Conservation (phyloP, 2,329 filamentous ascomycete genomes). For the Teratosphaeria nubilosa region DNA sequence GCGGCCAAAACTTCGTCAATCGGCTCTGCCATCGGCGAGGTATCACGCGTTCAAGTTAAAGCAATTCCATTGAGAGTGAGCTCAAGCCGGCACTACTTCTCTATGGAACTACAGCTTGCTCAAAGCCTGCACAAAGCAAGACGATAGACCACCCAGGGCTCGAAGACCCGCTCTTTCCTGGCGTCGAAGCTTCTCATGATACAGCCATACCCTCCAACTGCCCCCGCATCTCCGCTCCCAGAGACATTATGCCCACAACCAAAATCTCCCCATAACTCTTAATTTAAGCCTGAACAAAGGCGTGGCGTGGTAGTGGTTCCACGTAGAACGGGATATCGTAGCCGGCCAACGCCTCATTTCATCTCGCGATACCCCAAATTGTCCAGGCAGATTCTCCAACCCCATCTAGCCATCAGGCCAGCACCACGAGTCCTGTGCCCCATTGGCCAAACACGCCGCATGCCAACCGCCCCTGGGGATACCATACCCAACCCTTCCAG, state of each 20-base stretch:
- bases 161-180: neutral
- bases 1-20: neutral
- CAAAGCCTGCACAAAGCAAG: neutral
- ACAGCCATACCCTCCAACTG: neutral
- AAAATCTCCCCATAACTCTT: neutral
- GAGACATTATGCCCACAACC: no score
- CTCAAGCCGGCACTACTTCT: neutral
- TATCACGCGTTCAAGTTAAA: neutral
- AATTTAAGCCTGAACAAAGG: no score
- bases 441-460: no score
- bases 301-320: no score
- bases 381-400: no score
- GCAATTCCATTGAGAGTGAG: neutral
- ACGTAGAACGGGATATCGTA: no score
- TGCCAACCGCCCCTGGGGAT: no score
- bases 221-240: neutral
- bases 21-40: neutral
- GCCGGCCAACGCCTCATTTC: no score
- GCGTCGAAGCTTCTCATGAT: neutral
- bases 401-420: no score
- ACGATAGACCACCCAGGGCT: neutral
- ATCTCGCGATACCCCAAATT: neutral
- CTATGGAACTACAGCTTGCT: neutral
- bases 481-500: no score
- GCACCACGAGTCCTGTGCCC: no score